A percentile compares a stretch with the other conserved stretches of the same genome.
Conservation (phyloP, 306 rosid species). For the Dryas octopetala region DNA sequence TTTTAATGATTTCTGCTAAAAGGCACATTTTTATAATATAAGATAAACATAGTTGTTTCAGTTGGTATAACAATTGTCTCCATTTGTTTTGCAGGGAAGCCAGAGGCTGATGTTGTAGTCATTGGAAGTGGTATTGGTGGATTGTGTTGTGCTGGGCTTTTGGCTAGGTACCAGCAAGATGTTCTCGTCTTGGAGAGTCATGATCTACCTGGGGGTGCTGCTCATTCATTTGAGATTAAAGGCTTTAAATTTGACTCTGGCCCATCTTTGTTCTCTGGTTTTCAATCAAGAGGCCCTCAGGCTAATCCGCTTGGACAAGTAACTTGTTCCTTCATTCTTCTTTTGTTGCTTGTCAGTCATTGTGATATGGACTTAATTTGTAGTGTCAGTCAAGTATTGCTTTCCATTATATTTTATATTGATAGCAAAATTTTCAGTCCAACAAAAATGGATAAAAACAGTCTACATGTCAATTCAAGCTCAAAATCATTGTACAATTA, state of each 20-base stretch:
- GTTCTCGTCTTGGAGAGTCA: constrained; percentile 86
- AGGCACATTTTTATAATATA: too few relatives aligned
- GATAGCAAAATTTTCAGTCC: too few relatives aligned
- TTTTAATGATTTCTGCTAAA: too few relatives aligned
- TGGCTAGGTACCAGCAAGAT: constrained; percentile 76
- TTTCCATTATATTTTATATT: too few relatives aligned
- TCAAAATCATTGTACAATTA: too few relatives aligned
- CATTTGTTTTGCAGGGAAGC: constrained; percentile 35
- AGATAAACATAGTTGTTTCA: background rate
- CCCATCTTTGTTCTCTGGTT: constrained; percentile 85
- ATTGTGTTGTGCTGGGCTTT: constrained; percentile 71
- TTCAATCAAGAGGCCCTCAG: constrained; percentile 90
- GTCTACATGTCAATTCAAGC: too few relatives aligned
- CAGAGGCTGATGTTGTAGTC: constrained; percentile 76
- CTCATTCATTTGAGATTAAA: constrained; percentile 72
- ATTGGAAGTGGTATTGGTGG: constrained; percentile 94
- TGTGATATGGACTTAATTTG: background rate
- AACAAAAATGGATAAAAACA: too few relatives aligned
- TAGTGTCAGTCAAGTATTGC: background rate
- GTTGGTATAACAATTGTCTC: background rate
- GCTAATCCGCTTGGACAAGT: constrained; percentile 91
- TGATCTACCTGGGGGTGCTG: constrained; percentile 85
- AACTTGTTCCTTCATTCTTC: background rate
- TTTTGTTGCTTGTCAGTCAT: background rate
- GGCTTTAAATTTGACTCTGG: constrained; percentile 89